A percentile compares a stretch with the other conserved stretches of the same genome.
Conservation (phyloP, 78 protist genomes). For the Diacronema lutheri region DNA sequence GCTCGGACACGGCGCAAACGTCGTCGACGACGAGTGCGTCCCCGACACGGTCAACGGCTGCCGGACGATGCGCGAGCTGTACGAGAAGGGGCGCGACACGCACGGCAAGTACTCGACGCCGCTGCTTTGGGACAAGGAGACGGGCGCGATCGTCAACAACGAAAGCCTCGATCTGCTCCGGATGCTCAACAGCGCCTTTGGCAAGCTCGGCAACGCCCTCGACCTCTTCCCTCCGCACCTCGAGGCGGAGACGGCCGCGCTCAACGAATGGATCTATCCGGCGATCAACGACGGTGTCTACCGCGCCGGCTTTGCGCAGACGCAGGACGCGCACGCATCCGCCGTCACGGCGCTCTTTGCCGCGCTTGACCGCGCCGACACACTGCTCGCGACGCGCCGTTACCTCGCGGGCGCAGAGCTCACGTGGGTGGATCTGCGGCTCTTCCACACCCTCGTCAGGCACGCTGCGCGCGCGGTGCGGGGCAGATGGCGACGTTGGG, state of each 20-base stretch:
- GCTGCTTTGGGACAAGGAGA: slow-evolving; percentile 72
- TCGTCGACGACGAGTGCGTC: neutral
- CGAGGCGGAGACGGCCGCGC: slow-evolving; percentile 23
- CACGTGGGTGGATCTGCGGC: slow-evolving; percentile 83
- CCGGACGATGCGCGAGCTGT: neutral
- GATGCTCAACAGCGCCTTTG: slow-evolving; percentile 49
- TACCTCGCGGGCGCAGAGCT: slow-evolving; percentile 53
- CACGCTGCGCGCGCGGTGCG: too few relatives aligned
- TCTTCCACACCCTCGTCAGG: slow-evolving; percentile 78
- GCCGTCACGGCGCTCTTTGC: slow-evolving; percentile 60
- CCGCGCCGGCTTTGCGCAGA: slow-evolving; percentile 73
- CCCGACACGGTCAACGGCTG: neutral
- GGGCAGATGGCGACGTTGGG: too few relatives aligned
- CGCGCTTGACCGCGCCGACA: slow-evolving; percentile 71
- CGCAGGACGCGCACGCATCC: slow-evolving; percentile 38
- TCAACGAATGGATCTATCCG: slow-evolving; percentile 68
- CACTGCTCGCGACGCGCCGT: slow-evolving; percentile 37
- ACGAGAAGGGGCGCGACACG: neutral
- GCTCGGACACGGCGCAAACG: neutral
- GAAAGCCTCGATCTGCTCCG: slow-evolving; percentile 74
- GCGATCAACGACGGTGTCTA: slow-evolving; percentile 86
- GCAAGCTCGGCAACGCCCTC: neutral
- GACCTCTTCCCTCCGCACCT: neutral
- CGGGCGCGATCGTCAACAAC: slow-evolving; percentile 74
- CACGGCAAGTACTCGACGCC: slow-evolving; percentile 67